Percentiles rank a stretch among this genome's conserved stretches.
These are phyloP conservation scores for Colletotrichum coccodes DNA, from an alignment of 2,329 filamentous ascomycete species.

Conservation along the genomic window DNA sequence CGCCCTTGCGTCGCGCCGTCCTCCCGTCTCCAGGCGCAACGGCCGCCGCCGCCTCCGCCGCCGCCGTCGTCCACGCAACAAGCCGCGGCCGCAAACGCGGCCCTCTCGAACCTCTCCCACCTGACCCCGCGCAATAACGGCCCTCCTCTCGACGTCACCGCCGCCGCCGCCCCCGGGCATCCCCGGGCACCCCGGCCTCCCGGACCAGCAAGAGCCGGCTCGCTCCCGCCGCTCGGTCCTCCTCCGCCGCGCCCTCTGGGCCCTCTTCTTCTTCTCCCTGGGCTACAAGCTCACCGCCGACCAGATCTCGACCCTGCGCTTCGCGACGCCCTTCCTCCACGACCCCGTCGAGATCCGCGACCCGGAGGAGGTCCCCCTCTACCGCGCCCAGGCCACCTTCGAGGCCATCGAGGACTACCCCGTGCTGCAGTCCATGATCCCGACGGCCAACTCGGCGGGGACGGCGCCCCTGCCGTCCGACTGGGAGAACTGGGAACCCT, in stretches of 20 bases:
- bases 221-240: constrained; percentile 15
- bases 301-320: constrained; percentile 9
- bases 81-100: constrained; percentile 9
- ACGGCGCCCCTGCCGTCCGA: neutral
- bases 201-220: neutral
- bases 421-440: constrained; percentile 4
- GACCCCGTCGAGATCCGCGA: neutral
- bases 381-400: constrained; percentile 7
- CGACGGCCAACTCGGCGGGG: neutral
- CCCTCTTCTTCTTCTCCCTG: constrained; percentile 21
- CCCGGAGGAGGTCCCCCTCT: neutral
- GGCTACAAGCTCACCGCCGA: constrained; percentile 22
- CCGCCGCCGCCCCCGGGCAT: neutral
- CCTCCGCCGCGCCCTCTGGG: constrained; percentile 22
- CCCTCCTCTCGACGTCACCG: constrained; percentile 29
- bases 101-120: constrained; percentile 33
- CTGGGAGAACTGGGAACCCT: constrained; percentile 29
- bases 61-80: neutral
- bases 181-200: neutral
- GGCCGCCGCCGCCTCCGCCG: neutral
- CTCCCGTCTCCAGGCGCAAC: neutral
- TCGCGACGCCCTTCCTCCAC: constrained; percentile 14
- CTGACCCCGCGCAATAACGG: constrained; percentile 31
- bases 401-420: neutral
- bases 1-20: too few species aligned